Evolutionary conservation across 345 rosid genomes (phyloP).

Genomic region (Heritiera littoralis): DNA sequence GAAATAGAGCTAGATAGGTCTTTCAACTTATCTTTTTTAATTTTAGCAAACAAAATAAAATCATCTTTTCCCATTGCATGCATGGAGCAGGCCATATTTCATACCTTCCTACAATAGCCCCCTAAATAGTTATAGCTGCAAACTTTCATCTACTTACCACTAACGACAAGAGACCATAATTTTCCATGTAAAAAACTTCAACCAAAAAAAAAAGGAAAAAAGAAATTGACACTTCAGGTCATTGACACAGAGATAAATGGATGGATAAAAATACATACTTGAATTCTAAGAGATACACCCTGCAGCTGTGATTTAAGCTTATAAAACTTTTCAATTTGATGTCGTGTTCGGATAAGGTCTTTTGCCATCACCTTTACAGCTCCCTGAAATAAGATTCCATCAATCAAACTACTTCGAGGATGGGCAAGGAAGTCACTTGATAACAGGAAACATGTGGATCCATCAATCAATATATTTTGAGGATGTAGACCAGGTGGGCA

Average conservation of each 20-base stretch:
- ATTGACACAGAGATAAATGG: not conserved
- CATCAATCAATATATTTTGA: not conserved
- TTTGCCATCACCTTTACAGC: constrained; percentile 99
- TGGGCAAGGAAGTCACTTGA: not conserved
- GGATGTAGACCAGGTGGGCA: not conserved
- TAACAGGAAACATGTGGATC: not conserved
- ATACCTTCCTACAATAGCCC: not conserved
- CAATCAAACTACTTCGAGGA: constrained; percentile 5
- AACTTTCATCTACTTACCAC: constrained; percentile 9
- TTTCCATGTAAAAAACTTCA: not conserved
- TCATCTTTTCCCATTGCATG: not conserved
- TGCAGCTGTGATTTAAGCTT: constrained; percentile 94
- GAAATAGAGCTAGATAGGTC: not conserved
- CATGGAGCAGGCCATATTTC: not conserved
- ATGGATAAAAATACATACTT: constrained; percentile 45
- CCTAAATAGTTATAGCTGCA: not conserved
- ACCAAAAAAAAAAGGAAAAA: not conserved
- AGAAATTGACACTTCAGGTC: not conserved
- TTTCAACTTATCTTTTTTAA: not conserved
- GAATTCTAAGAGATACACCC: constrained; percentile 94
- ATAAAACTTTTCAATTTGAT: constrained; percentile 92
- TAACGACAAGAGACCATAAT: not conserved
- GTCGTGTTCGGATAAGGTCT: constrained; percentile 91
- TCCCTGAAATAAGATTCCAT: constrained; percentile 55
- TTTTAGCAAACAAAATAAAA: not conserved